Conservation (phyloP, 331 rosid genomes). For the Malus hybrid region DNA sequence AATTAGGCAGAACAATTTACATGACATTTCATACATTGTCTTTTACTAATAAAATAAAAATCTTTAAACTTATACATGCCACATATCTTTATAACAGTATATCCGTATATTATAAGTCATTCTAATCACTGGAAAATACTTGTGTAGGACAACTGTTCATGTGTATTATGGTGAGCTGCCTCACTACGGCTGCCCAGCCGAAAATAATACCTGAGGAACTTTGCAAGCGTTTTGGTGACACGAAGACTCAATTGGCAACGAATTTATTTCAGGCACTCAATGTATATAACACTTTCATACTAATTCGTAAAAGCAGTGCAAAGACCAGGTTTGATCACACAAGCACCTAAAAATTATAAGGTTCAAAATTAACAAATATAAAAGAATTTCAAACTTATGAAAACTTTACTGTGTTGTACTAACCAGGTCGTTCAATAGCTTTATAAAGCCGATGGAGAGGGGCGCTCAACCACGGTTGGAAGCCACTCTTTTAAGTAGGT, state of each 20-base stretch:
- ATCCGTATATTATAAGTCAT: too few relatives aligned
- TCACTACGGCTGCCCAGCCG: background rate
- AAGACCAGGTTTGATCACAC: background rate
- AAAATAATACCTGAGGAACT: background rate
- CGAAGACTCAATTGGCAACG: background rate
- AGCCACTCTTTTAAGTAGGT: slow-evolving; percentile 66
- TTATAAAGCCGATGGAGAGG: slow-evolving; percentile 49
- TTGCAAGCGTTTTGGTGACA: background rate
- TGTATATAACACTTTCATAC: background rate
- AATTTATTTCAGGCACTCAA: background rate
- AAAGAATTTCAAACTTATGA: background rate
- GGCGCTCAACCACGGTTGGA: slow-evolving; percentile 40
- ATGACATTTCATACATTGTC: background rate
- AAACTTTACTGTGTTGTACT: background rate
- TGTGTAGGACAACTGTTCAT: background rate
- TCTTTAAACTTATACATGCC: too few relatives aligned
- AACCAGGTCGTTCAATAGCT: slow-evolving; percentile 22
- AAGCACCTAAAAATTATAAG: background rate
- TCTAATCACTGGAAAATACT: too few relatives aligned
- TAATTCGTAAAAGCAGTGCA: background rate
- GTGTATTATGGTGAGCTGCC: background rate
- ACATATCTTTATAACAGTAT: too few relatives aligned
- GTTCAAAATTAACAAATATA: background rate
- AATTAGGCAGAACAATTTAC: too few relatives aligned
- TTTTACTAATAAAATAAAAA: too few relatives aligned